A percentile compares a stretch with the other conserved stretches of the same genome.
phyloP scores from a whole-genome alignment of 2,329 filamentous ascomycete genomes.

The Phialophora expanda region DNA sequence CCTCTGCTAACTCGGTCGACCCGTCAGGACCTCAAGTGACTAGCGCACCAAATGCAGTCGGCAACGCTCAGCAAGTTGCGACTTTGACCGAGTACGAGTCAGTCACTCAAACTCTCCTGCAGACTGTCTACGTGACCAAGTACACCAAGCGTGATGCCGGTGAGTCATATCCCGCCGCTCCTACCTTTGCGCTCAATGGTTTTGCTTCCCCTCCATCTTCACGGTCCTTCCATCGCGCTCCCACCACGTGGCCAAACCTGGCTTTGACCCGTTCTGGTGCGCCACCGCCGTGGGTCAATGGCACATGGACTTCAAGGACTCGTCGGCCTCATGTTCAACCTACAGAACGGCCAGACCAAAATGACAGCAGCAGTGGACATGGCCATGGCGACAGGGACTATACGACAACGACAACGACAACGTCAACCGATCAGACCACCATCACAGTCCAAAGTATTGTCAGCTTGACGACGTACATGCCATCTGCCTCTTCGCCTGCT shows the following conservation, averaged over 20 bases:
- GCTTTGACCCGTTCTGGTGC: neutral
- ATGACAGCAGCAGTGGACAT: neutral
- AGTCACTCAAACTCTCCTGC: constrained; percentile 28
- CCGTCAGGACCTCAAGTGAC: constrained; percentile 22
- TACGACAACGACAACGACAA: neutral
- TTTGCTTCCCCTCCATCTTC: constrained; percentile 5
- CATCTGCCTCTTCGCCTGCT: neutral
- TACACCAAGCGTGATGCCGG: constrained; percentile 34
- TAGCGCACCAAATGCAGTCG: constrained; percentile 17
- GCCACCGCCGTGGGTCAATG: constrained; percentile 7
- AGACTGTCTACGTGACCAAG: constrained; percentile 32
- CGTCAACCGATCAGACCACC: neutral
- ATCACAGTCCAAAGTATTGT: constrained; percentile 11
- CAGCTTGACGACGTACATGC: constrained; percentile 8
- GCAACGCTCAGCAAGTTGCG: constrained; percentile 24
- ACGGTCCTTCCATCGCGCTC: neutral
- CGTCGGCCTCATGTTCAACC: neutral
- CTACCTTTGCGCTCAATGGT: constrained; percentile 1
- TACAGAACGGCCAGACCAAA: constrained; percentile 1
- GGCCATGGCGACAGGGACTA: neutral
- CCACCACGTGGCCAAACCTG: neutral
- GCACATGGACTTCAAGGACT: neutral
- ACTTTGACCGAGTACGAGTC: constrained; percentile 35
- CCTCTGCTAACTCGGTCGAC: neutral
- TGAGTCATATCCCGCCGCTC: constrained; percentile 21